Percentiles rank a stretch among this genome's conserved stretches.
These are phyloP conservation scores for Vigna trinervia DNA, from an alignment of 306 rosid species.

Conservation along the genomic window DNA sequence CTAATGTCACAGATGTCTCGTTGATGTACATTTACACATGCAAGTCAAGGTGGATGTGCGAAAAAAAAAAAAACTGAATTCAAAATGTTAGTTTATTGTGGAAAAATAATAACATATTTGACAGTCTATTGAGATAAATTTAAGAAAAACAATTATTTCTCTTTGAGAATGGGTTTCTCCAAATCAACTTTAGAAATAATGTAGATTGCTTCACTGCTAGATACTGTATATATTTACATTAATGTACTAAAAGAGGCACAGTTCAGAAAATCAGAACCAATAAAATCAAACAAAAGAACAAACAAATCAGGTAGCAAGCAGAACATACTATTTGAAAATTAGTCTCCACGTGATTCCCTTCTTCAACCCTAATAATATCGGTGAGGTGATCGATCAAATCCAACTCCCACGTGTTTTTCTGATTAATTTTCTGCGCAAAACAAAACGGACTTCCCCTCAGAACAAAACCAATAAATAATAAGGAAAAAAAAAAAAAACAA, in stretches of 20 bases:
- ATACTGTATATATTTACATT: background rate
- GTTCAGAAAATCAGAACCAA: background rate
- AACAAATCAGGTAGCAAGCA: slow-evolving; percentile 13
- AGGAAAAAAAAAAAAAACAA: background rate
- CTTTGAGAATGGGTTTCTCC: background rate
- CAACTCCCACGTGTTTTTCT: slow-evolving; percentile 90
- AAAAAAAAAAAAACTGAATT: slow-evolving; percentile 2
- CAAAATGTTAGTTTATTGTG: background rate
- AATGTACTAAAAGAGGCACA: background rate
- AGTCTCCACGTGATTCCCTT: slow-evolving; percentile 68
- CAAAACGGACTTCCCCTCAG: background rate
- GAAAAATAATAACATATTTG: background rate
- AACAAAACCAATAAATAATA: background rate
- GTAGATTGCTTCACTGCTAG: background rate
- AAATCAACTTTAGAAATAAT: slow-evolving; percentile 1
- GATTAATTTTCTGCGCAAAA: slow-evolving; percentile 82
- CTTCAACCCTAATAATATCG: slow-evolving; percentile 72
- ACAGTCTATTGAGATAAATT: background rate
- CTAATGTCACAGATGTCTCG: background rate
- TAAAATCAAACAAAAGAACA: slow-evolving; percentile 14
- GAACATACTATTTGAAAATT: slow-evolving; percentile 80
- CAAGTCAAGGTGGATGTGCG: background rate
- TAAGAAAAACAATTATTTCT: background rate
- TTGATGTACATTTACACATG: background rate
- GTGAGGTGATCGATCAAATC: slow-evolving; percentile 83